Evolutionary conservation across 2,329 filamentous ascomycete genomes (phyloP), one percentile per base, ranked within the genome.

Genomic region (Pseudopithomyces maydicus): DNA sequence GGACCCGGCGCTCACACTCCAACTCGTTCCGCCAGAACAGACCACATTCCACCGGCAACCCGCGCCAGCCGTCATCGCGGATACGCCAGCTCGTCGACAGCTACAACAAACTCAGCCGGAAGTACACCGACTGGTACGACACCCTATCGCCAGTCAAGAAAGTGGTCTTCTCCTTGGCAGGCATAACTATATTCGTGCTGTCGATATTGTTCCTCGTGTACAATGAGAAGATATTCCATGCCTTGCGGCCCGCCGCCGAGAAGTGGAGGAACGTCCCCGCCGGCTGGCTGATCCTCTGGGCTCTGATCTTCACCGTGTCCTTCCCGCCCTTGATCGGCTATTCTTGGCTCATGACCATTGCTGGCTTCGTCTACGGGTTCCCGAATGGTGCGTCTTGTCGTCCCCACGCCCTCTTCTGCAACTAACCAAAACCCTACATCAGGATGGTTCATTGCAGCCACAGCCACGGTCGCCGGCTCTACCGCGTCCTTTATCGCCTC

Each of bases 281-380:
- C 51, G 94, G 92, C 42, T 90, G 87, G 81, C 76, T 88, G 58
- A 84, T 97, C 48, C 81, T 95, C 38, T 96, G 92, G 85, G 74
- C 84, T 32, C 79, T 91, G 66, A 88, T 90, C 35, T 92, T 93
- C 73, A 72, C 84, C 39, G 89, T 92, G 15, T 91, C 89, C 2
- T 96, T 97, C 74, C 93, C 93, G 19, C 93, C 93, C 2, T 77
- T 96, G 67, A 89, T 97, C 61, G 93, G 93, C 14, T 97, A 96
- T 80, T 91, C 89, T 59, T 91, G 89, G 1, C 88, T 89, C 66
- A 81, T 90, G 29, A 90, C 88, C 1, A 81, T 90, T 19, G 80
- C 86, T 3, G 89, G 89, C 0, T 91, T 90, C 68, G 84, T 91
- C 15, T 91, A 88, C 72, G 89, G 89, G 0, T 83, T 90, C 66